Base-by-base conservation (phyloP, 1,284 basidiomycete species). In the Filobasidium uniguttulatum region DNA sequence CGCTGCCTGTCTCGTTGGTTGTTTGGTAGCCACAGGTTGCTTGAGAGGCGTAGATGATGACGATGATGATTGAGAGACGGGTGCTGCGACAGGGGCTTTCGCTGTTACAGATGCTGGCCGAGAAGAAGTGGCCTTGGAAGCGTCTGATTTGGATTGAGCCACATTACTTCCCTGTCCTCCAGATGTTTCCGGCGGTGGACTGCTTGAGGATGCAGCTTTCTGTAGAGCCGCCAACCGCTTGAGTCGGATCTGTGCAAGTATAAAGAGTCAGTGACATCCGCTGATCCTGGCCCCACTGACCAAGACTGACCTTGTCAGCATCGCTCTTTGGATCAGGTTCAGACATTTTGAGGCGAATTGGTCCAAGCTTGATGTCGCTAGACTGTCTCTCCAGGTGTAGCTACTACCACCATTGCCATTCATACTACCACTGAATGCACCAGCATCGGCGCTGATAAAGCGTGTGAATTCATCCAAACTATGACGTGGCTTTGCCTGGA, bases 221-320 rank as follows among this genome's bases (percentile, higher is more conserved):
- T 83, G 81, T 23, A 89, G 73, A 62, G 82, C 83, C 38, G 83
- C 86, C 35, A 91, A 74, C 53, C 87, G 79, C 70, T 89, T 90
- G 65, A 85, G 70, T 57, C 87, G 84, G 62, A 91, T 88, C 87
- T 91, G 63, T 8, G 26, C n/a, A n/a, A 14, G 47, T 25, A 14
- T 6, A 12, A 19, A 28, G 26, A 6, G 20, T 28, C 19, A 22
- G 3, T 25, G 4, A 4, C 29, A 17, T 51, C 35, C 34, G 34
- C 12, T 9, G 22, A 15, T 44, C 23, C 44, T 22, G 53, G 9
- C 19, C 10, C 14, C 20, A 17, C 22, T 19, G 35, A 1, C 17
- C 25, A 47, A 7, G 31, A 22, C 8, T 25, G n/a, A 65, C 66
- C 59, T 64, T 64, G 22, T 67, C 65, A n/a, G 66, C 66, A 33